Evolutionary conservation across 192 early-diverging fungal genomes (phyloP).

Genomic region (Entomortierella lignicola): DNA sequence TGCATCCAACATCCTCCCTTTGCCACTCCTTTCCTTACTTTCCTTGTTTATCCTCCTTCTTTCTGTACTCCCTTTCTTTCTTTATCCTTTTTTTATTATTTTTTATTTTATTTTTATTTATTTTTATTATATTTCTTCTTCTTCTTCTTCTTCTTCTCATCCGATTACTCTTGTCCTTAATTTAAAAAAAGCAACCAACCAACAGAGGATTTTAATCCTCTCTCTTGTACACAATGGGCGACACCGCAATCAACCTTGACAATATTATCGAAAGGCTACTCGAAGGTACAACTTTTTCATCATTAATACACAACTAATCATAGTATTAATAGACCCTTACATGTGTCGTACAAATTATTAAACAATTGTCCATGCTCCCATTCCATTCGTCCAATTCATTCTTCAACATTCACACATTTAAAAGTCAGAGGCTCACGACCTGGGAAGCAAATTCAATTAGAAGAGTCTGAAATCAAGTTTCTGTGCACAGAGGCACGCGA

Average conservation of each 20-base stretch:
- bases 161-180: not conserved
- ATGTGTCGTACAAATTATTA: too few relatives aligned
- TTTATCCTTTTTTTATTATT: not conserved
- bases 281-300: too few relatives aligned
- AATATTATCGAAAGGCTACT: slow-evolving; percentile 13
- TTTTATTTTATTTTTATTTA: slow-evolving; percentile 49
- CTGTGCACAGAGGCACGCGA: slow-evolving; percentile 92
- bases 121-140: slow-evolving; percentile 1
- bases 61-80: not conserved
- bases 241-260: slow-evolving; percentile 14
- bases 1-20: too few relatives aligned
- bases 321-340: too few relatives aligned
- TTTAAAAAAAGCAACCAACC: too few relatives aligned
- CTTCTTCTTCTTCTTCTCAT: not conserved
- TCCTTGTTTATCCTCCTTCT: not conserved
- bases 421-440: slow-evolving; percentile 92
- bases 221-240: slow-evolving; percentile 6
- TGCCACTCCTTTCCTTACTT: too few relatives aligned
- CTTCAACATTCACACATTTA: not conserved
- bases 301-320: too few relatives aligned
- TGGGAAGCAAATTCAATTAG: slow-evolving; percentile 94
- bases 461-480: slow-evolving; percentile 93
- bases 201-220: too few relatives aligned
- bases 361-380: too few relatives aligned
- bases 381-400: too few relatives aligned